A percentile compares a stretch with the other conserved stretches of the same genome.
Conservation (phyloP, 208 protist species). For the Leishmania turanica region DNA sequence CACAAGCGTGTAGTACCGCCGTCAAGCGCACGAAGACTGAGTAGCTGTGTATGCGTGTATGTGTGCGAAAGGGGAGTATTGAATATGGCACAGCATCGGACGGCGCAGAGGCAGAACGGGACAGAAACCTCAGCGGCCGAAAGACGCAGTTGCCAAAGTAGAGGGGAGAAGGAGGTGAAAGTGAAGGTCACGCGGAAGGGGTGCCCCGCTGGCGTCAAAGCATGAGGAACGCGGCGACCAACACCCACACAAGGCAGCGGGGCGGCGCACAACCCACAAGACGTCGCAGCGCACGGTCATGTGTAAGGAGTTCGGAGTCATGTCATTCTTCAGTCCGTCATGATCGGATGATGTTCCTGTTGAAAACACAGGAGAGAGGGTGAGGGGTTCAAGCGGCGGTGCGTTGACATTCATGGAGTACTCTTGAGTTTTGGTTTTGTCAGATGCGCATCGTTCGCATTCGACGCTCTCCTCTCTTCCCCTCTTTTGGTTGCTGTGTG, state of each 20-base stretch:
- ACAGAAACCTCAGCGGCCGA: not conserved
- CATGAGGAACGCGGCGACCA: not conserved
- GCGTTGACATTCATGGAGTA: not conserved
- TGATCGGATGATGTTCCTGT: not conserved
- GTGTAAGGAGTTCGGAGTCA: not conserved
- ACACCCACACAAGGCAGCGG: not conserved
- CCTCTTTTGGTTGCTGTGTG: not conserved
- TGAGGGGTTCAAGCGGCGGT: not conserved
- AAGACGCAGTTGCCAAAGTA: not conserved
- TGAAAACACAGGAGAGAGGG: not conserved
- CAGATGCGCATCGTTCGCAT: not conserved
- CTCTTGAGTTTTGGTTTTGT: not conserved
- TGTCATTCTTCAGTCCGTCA: not conserved
- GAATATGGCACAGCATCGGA: not conserved
- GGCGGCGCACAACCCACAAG: not conserved
- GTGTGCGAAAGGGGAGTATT: not conserved
- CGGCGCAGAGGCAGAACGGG: not conserved
- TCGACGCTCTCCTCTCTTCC: not conserved
- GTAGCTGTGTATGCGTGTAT: not conserved
- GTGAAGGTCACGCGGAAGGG: not conserved
- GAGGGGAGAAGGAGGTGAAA: not conserved
- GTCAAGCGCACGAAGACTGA: not conserved
- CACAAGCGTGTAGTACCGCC: not conserved
- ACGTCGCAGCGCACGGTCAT: not conserved
- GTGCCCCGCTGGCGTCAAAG: not conserved